Evolutionary conservation across 352 stramenopile species (phyloP).

Genomic region (Globisporangium orthogonon): DNA sequence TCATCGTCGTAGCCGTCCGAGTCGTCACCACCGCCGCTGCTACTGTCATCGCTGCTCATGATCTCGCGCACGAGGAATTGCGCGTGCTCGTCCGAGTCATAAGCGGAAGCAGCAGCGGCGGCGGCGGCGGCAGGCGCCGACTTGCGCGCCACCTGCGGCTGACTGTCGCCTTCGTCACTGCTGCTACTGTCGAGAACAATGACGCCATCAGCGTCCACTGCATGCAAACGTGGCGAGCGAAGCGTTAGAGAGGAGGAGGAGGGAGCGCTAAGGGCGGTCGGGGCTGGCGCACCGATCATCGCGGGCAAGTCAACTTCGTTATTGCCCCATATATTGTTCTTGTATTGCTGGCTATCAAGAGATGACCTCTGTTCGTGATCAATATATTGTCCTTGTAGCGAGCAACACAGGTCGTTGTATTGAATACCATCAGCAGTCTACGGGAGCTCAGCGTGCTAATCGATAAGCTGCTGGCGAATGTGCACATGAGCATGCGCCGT

Average conservation of each 20-base stretch:
- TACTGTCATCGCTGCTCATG: conserved; percentile 7
- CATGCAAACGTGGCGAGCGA: neutral
- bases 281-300: neutral
- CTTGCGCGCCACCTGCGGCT: conserved; percentile 7
- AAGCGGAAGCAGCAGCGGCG: neutral
- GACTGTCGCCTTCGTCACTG: neutral
- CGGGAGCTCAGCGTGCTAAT: too few species aligned
- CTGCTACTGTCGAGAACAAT: conserved; percentile 13
- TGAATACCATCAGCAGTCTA: too few species aligned
- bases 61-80: conserved; percentile 13
- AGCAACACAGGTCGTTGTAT: too few species aligned
- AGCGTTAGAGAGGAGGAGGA: neutral
- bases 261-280: neutral
- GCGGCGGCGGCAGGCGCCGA: neutral
- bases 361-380: too few species aligned
- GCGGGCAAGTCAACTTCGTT: too few species aligned
- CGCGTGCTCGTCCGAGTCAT: conserved; percentile 12
- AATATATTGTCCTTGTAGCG: too few species aligned
- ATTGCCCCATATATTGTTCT: too few species aligned
- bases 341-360: too few species aligned
- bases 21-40: neutral
- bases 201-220: conserved; percentile 16
- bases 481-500: too few species aligned
- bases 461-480: too few species aligned
- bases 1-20: conserved; percentile 8